Conservation (phyloP, 768 basidiomycete genomes). For the Tulasnella sp. region DNA sequence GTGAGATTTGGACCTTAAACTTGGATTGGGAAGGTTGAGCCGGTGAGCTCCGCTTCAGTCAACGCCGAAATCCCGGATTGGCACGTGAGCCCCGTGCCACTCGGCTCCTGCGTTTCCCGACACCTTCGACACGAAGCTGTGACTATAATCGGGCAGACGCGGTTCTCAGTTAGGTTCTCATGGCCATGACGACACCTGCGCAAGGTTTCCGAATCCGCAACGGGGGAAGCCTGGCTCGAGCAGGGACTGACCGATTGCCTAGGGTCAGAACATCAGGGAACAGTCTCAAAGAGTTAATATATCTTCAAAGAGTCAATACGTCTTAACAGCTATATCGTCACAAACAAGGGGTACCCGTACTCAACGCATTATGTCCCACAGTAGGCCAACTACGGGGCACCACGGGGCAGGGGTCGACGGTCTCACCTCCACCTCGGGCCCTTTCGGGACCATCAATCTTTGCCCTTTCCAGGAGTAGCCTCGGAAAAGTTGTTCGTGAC, state of each 20-base stretch:
- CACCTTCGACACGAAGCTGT: neutral
- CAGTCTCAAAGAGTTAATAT: neutral
- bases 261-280: neutral
- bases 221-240: neutral
- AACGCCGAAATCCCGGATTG: neutral
- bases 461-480: neutral
- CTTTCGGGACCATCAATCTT: neutral
- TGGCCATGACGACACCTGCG: neutral
- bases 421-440: neutral
- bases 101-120: slow-evolving; percentile 2
- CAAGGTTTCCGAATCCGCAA: neutral
- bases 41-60: slow-evolving; percentile 7
- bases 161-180: neutral
- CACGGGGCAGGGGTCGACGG: neutral
- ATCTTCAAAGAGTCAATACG: neutral
- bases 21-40: neutral
- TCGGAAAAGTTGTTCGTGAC: slow-evolving; percentile 63
- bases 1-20: neutral
- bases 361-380: neutral
- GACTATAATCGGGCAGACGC: neutral
- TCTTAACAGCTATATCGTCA: neutral
- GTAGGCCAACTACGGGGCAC: neutral
- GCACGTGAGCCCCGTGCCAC: neutral
- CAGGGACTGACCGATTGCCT: neutral
- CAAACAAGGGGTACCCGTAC: neutral